Percentiles rank a stretch among this genome's conserved stretches.
Evolutionary conservation across 768 basidiomycete genomes (phyloP).

Genomic region (Gyrodon lividus): DNA sequence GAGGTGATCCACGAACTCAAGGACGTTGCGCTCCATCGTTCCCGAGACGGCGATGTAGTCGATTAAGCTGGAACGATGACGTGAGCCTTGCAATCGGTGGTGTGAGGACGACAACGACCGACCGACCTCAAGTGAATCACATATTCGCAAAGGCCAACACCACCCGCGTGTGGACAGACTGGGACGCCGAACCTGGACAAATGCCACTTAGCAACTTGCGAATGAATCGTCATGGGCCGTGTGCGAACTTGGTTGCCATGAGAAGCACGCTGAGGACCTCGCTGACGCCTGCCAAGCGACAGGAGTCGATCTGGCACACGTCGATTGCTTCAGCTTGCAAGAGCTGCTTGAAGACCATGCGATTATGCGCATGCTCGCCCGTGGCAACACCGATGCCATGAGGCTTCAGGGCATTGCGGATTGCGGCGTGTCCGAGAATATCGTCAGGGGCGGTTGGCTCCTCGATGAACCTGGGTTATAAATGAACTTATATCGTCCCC

Average conservation of each 20-base stretch:
- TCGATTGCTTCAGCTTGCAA: slow-evolving; percentile 92
- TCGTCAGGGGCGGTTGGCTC: slow-evolving; percentile 97
- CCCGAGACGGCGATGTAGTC: slow-evolving; percentile 93
- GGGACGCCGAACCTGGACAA: slow-evolving; percentile 75
- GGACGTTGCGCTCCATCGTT: slow-evolving; percentile 90
- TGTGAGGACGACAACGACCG: not conserved
- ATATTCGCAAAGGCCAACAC: slow-evolving; percentile 93
- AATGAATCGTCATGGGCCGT: not conserved
- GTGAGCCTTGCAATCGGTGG: slow-evolving; percentile 1
- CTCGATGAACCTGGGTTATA: slow-evolving; percentile 80
- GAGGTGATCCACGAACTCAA: slow-evolving; percentile 87
- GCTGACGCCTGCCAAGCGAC: slow-evolving; percentile 89
- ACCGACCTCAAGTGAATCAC: slow-evolving; percentile 78
- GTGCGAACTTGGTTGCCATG: slow-evolving; percentile 83
- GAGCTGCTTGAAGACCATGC: slow-evolving; percentile 96
- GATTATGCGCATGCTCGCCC: slow-evolving; percentile 95
- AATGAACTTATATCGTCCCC: not conserved
- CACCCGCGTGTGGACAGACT: slow-evolving; percentile 94
- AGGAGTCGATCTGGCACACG: slow-evolving; percentile 93
- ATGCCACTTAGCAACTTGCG: not conserved
- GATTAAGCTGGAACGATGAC: slow-evolving; percentile 57
- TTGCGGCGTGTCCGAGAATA: slow-evolving; percentile 82
- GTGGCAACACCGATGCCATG: slow-evolving; percentile 92
- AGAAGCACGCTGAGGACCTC: slow-evolving; percentile 91
- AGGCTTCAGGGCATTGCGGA: slow-evolving; percentile 79